Conservation (phyloP, 192 early-diverging fungal genomes). For the Coemansia sp. region DNA sequence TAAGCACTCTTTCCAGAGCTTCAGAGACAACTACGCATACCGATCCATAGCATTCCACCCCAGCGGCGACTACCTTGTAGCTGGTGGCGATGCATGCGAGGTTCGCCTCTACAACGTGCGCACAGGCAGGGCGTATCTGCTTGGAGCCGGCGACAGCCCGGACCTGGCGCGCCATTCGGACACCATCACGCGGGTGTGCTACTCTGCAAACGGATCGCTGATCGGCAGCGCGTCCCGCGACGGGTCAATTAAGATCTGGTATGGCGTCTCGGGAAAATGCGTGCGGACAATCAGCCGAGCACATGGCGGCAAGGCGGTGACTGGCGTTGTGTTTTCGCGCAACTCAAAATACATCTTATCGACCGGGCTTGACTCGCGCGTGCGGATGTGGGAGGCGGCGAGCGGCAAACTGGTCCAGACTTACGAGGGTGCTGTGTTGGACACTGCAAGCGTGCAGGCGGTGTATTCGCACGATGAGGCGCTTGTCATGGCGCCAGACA, state of each 20-base stretch:
- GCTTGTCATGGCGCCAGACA: constrained; percentile 69
- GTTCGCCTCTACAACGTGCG: constrained; percentile 86
- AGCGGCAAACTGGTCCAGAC: constrained; percentile 69
- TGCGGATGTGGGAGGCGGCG: constrained; percentile 80
- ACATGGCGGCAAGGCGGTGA: constrained; percentile 72
- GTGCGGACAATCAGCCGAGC: constrained; percentile 73
- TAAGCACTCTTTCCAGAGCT: constrained; percentile 80
- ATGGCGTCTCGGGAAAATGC: constrained; percentile 73
- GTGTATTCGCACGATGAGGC: constrained; percentile 70
- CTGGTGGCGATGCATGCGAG: constrained; percentile 74
- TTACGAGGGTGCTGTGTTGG: constrained; percentile 66
- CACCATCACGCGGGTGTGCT: constrained; percentile 65
- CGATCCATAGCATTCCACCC: constrained; percentile 89
- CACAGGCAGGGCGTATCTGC: constrained; percentile 77
- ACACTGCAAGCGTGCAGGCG: constrained; percentile 34
- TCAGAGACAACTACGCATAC: constrained; percentile 78
- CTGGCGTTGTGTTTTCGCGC: constrained; percentile 71
- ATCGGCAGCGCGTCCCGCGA: constrained; percentile 81
- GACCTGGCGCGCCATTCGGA: constrained; percentile 35
- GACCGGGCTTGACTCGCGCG: constrained; percentile 72
- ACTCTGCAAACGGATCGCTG: constrained; percentile 65
- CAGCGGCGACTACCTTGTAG: constrained; percentile 81
- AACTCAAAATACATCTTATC: constrained; percentile 76
- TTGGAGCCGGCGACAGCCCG: constrained; percentile 46
- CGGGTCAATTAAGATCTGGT: constrained; percentile 86